Conservation (phyloP, 257 asterid species). For the Solanum microdontum region DNA sequence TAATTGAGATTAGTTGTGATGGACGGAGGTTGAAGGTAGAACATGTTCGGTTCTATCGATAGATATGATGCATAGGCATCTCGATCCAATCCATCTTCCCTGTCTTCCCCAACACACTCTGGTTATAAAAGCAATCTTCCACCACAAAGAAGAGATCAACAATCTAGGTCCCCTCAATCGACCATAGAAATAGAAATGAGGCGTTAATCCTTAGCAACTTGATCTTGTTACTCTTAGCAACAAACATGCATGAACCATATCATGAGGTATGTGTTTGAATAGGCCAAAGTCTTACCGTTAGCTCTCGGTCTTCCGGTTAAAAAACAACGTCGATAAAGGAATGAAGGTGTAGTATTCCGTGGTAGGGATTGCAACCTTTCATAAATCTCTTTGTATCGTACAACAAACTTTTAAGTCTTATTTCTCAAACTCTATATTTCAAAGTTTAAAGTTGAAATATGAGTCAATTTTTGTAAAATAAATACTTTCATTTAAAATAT, state of each 20-base stretch:
- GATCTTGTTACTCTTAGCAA: neutral
- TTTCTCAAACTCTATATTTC: neutral
- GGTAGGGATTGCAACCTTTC: neutral
- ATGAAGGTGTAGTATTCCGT: neutral
- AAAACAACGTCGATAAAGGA: neutral
- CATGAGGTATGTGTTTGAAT: neutral
- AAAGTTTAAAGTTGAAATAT: neutral
- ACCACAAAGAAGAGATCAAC: neutral
- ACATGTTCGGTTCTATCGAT: neutral
- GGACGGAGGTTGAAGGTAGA: neutral
- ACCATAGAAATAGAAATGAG: no score
- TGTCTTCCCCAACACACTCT: neutral
- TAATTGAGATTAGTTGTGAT: neutral
- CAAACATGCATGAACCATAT: neutral
- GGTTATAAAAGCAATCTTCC: neutral
- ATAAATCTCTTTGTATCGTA: no score
- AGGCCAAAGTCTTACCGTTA: neutral
- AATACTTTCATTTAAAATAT: neutral
- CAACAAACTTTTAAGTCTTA: neutral
- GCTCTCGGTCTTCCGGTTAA: fast-evolving
- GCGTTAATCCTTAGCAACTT: neutral
- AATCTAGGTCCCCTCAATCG: neutral
- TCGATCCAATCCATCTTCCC: neutral
- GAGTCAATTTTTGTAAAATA: neutral
- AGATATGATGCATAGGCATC: neutral